A percentile compares a stretch with the other conserved stretches of the same genome.
These are phyloP conservation scores for Beauveria asiatica DNA, from an alignment of 2,329 filamentous ascomycete species.

Conservation along the genomic window DNA sequence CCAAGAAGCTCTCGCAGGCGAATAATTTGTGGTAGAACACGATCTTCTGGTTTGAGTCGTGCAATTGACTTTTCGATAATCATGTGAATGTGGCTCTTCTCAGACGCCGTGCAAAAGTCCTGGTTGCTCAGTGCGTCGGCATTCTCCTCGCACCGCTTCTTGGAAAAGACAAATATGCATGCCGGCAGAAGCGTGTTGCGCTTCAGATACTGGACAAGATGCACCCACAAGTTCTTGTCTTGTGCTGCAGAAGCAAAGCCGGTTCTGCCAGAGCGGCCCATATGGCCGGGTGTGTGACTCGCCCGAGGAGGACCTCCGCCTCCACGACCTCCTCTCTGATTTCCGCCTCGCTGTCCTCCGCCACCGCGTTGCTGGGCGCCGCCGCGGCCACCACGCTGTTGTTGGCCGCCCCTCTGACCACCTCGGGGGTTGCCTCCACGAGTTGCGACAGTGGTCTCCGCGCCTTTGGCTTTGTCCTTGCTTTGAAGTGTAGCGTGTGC, in stretches of 20 bases:
- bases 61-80: constrained; percentile 93
- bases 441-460: constrained; percentile 25
- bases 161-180: constrained; percentile 98
- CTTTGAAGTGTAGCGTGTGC: constrained; percentile 76
- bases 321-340: constrained; percentile 46
- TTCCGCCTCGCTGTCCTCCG: constrained; percentile 44
- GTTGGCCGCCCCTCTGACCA: constrained; percentile 25
- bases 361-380: constrained; percentile 43
- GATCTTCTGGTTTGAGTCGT: constrained; percentile 81
- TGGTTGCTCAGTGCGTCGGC: constrained; percentile 91
- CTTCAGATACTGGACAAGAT: constrained; percentile 82
- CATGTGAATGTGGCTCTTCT: constrained; percentile 97
- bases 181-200: constrained; percentile 82
- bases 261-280: constrained; percentile 77
- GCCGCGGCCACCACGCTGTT: constrained; percentile 33
- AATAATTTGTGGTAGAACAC: constrained; percentile 83
- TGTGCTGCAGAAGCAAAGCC: constrained; percentile 85
- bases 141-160: constrained; percentile 95
- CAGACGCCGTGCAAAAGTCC: constrained; percentile 84
- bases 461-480: constrained; percentile 62
- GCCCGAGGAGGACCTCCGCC: constrained; percentile 43
- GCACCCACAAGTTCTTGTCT: constrained; percentile 94
- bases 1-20: constrained; percentile 76
- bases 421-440: constrained; percentile 31
- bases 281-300: constrained; percentile 66